Evolutionary conservation across 176 grass and related monocot genomes (phyloP), one percentile per base, ranked within the genome.

Genomic region (Typha latifolia): DNA sequence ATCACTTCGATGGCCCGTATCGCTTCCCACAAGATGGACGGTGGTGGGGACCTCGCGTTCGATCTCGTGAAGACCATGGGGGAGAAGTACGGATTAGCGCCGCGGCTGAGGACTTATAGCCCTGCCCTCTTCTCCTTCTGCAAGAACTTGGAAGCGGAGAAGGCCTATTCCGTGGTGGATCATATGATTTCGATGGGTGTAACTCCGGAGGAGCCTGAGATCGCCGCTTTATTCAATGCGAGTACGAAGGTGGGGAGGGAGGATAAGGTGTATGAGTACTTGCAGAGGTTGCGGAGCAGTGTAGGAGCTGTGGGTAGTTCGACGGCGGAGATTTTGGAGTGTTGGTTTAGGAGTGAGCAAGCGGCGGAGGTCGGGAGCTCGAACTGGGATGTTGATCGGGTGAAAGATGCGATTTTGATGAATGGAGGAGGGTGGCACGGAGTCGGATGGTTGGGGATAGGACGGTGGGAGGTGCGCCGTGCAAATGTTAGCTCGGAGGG

Each of bases 341-440:
- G 3, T 5, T 91, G 91, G 91, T 96, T 96, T 20, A 61, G 8
- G 4, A 86, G 82, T 2, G 68, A 74, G 14, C 32, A 61, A 27
- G 87, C 77, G 1, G 71, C 61, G 0, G 11, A 43, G 55, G 76
- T 74, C 0, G 71, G 77, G 32, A 70, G 24, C 16, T 12, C 29
- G 0, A 66, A 74, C 63, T 86, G 67, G 84, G 51, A 81, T 26
- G 66, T 48, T 5, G 69, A 32, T 18, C 67, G 51, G 69, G 78
- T 89, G 1, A 82, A 76, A 24, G 80, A 84, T 3, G 66, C 72
- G 12, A 80, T 91, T 50, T 69, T 89, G 69, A 76, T 62, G 13
- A 91, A 84, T 22, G 92, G 92, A 2, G 88, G 88, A 0, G 92
- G 92, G 12, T 91, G 85, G 73, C 89, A 81, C 74, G 77, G 78